A percentile compares a stretch with the other conserved stretches of the same genome.
These are phyloP conservation scores for Radiomyces spectabilis DNA, from an alignment of 192 early-diverging fungal genomes.

Conservation along the genomic window DNA sequence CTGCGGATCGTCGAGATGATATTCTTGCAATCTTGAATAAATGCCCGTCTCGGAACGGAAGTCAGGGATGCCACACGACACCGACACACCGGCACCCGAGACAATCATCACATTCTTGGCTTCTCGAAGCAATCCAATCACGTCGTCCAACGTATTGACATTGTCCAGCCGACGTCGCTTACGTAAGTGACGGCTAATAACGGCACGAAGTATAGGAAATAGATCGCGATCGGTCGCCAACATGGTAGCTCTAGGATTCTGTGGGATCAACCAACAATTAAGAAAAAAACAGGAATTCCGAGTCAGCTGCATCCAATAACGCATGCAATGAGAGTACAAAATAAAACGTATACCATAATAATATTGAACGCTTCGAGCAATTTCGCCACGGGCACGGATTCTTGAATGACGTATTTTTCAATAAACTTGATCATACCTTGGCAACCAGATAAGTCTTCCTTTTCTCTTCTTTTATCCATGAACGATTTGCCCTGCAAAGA, in stretches of 20 bases:
- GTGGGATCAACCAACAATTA: background rate
- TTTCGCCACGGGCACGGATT: conserved; percentile 40
- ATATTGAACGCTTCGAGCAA: conserved; percentile 58
- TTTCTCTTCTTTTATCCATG: background rate
- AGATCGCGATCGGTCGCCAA: conserved; percentile 49
- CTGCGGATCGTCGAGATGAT: conserved; percentile 87
- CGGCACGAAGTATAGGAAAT: conserved; percentile 46
- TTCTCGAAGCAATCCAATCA: conserved; percentile 45
- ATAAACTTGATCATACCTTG: conserved; percentile 52
- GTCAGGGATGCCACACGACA: conserved; percentile 95
- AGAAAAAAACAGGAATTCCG: background rate
- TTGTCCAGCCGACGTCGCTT: conserved; percentile 42
- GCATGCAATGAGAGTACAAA: background rate
- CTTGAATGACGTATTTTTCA: conserved; percentile 50
- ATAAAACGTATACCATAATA: conserved; percentile 23
- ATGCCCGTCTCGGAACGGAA: conserved; percentile 92
- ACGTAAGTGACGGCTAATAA: conserved; percentile 47
- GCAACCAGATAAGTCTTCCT: background rate
- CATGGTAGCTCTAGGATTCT: conserved; percentile 31
- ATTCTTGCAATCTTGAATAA: conserved; percentile 83
- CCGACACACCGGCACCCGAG: conserved; percentile 86
- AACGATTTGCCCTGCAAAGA: background rate
- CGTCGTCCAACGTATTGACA: conserved; percentile 58
- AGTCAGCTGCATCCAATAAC: background rate
- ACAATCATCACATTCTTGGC: conserved; percentile 80